A percentile compares a stretch with the other conserved stretches of the same genome.
These are phyloP conservation scores for Podospora australis DNA, from an alignment of 495 filamentous ascomycete genomes.

Conservation along the genomic window DNA sequence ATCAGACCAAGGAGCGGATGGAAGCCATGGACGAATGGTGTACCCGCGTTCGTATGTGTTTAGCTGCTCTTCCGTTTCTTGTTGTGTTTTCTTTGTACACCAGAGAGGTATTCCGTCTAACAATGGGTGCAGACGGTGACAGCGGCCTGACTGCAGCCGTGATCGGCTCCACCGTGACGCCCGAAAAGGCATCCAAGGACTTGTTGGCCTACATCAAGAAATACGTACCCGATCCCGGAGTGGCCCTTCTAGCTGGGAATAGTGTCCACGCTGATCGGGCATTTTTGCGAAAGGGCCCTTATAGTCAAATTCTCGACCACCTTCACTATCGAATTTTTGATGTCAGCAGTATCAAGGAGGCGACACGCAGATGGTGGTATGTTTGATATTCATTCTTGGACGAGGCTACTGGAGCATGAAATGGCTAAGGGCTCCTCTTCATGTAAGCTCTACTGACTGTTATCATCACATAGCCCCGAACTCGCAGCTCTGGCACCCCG, in stretches of 20 bases:
- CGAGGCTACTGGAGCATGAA: background rate
- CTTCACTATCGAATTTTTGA: slow-evolving; percentile 88
- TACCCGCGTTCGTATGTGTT: slow-evolving; percentile 28
- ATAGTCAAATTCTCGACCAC: slow-evolving; percentile 61
- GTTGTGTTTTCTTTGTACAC: background rate
- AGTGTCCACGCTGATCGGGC: slow-evolving; percentile 83
- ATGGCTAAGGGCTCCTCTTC: too few species aligned
- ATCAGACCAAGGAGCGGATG: slow-evolving; percentile 63
- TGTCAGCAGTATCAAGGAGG: slow-evolving; percentile 87
- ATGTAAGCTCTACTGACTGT: too few species aligned
- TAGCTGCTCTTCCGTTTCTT: background rate
- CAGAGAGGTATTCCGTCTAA: too few species aligned
- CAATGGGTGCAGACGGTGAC: slow-evolving; percentile 46
- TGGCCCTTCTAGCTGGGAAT: slow-evolving; percentile 79
- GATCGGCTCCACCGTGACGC: slow-evolving; percentile 62
- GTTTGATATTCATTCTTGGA: background rate
- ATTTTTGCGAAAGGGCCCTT: slow-evolving; percentile 71
- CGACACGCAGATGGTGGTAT: slow-evolving; percentile 69
- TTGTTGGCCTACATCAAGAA: slow-evolving; percentile 72
- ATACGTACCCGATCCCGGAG: slow-evolving; percentile 55
- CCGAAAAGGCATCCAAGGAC: slow-evolving; percentile 62
- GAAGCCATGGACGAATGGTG: slow-evolving; percentile 68
- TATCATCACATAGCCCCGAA: slow-evolving; percentile 9
- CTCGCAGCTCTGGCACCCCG: slow-evolving; percentile 42
- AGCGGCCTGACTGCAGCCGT: slow-evolving; percentile 77